Percentiles rank a stretch among this genome's conserved stretches.
These are phyloP conservation scores for Carex arenaria DNA, from an alignment of 202 grass and related monocot genomes.

Conservation along the genomic window DNA sequence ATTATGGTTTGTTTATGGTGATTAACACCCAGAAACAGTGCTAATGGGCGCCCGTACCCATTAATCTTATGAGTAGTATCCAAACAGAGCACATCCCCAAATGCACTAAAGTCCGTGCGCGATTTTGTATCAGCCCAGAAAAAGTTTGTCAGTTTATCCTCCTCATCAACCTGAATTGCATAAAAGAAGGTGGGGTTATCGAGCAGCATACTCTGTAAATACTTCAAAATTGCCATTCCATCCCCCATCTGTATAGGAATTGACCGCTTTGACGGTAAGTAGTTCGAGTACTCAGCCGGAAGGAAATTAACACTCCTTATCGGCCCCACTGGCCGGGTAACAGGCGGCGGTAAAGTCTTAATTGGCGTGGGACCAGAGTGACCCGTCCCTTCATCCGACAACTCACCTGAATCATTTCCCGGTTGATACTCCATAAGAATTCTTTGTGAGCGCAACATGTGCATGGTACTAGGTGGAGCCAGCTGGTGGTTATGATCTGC, in stretches of 20 bases:
- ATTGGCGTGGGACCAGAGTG: conserved; percentile 57
- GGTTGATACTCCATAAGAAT: conserved; percentile 71
- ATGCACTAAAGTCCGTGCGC: conserved; percentile 8
- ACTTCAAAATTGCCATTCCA: conserved; percentile 75
- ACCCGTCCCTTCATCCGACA: conserved; percentile 64
- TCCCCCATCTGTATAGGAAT: conserved; percentile 70
- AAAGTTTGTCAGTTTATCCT: conserved; percentile 26
- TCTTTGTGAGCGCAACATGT: conserved; percentile 85
- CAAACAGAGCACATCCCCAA: conserved; percentile 27
- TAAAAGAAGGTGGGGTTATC: conserved; percentile 46
- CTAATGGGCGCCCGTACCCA: conserved; percentile 26
- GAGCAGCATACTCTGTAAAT: conserved; percentile 80
- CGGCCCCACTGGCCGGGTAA: conserved; percentile 63
- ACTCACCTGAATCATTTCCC: conserved; percentile 50
- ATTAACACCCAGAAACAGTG: conserved; percentile 32
- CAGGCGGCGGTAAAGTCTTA: conserved; percentile 64
- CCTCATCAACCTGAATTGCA: conserved; percentile 31
- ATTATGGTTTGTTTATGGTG: conserved; percentile 35
- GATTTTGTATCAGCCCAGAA: conserved; percentile 31
- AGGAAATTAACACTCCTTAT: conserved; percentile 68
- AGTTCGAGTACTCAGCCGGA: conserved; percentile 70
- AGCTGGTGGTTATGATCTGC: conserved; percentile 87
- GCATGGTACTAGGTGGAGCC: conserved; percentile 82
- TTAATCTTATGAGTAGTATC: conserved; percentile 29
- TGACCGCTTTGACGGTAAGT: conserved; percentile 62